Evolutionary conservation across 805 yeast genomes (phyloP), one percentile per base, ranked within the genome.

Genomic region (Metschnikowia peoriensis): DNA sequence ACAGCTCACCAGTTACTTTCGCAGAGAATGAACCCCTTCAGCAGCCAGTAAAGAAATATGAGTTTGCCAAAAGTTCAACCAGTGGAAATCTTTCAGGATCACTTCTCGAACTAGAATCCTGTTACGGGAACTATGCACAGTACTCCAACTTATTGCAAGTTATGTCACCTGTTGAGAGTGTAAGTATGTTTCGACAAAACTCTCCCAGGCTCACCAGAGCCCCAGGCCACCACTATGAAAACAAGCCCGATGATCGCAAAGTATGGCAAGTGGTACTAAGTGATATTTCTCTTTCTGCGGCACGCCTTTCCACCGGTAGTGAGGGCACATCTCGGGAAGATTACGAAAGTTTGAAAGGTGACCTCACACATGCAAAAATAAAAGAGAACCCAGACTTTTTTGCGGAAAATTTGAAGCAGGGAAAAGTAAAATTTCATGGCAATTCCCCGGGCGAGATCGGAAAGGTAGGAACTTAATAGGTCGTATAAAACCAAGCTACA

Each of bases 211-310:
- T n/a, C 29, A 14, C 38, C 12, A 28, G 54, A 28, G 42, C 50
- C 10, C 50, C 47, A 10, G 40, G 38, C 7, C 43, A 38, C n/a
- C 34, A 28, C 22, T 10, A 27, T 14, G 53, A 49, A n/a, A 39
- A 37, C 10, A 28, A 17, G 10, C 29, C 43, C 17, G 55, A 46
- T 9, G 56, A 46, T 27, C 37, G 38, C 16, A 50, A 50, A 35
- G 61, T 61, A 8, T 71, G 75, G 76, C 64, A 66, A 43, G 57
- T 61, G 7, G 70, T 71, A 1, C 56, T 66, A 37, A 70, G 69
- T 54, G 73, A 68, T 27, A 64, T 66, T 28, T 67, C 74, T n/a
- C 59, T 70, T 47, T 59, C 69, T 11, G 75, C 76, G 0, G 76
- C 76, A 4, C 55, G 71, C 34, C 60, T 69, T 2, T 70, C 76